phyloP scores from a whole-genome alignment of 768 basidiomycete genomes.

The Termitomyces sp. region DNA sequence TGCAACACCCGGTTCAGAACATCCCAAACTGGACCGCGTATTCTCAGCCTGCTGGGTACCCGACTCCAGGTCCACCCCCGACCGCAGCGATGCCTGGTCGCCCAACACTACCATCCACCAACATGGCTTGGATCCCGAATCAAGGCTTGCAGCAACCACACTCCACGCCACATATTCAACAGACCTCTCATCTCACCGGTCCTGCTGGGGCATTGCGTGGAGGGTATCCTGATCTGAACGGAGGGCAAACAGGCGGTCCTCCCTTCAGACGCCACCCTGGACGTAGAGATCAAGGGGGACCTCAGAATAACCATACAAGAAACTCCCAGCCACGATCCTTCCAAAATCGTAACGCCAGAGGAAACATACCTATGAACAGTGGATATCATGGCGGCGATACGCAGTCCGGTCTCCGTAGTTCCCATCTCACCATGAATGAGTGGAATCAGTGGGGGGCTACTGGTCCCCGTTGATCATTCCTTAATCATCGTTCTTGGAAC shows the following conservation, averaged over 20 bases:
- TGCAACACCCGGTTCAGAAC: conserved; percentile 20
- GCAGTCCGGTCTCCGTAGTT: conserved; percentile 11
- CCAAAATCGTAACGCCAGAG: conserved; percentile 21
- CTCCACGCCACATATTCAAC: conserved; percentile 11
- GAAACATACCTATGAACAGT: conserved; percentile 16
- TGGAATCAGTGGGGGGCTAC: conserved; percentile 28
- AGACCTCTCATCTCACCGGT: conserved; percentile 9
- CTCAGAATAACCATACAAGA: conserved; percentile 15
- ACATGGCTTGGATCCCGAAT: conserved; percentile 19
- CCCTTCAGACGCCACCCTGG: conserved; percentile 18
- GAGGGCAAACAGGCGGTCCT: conserved; percentile 11
- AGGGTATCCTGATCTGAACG: conserved; percentile 12
- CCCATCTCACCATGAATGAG: conserved; percentile 18
- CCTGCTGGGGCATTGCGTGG: conserved; percentile 12
- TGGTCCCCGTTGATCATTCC: conserved; percentile 17
- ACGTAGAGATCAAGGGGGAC: conserved; percentile 21
- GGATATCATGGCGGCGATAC: conserved; percentile 18
- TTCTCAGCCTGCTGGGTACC: conserved; percentile 20
- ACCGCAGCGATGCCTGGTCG: conserved; percentile 17
- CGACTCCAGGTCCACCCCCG: conserved; percentile 23
- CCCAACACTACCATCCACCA: conserved; percentile 13
- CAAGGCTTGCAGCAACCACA: conserved; percentile 15
- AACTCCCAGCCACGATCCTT: conserved; percentile 18
- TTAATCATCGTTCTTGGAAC: background rate
- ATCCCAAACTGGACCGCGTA: conserved; percentile 28